Evolutionary conservation across 2,329 filamentous ascomycete species (phyloP), one percentile per base, ranked within the genome.

Genomic region (Penicillium palitans): DNA sequence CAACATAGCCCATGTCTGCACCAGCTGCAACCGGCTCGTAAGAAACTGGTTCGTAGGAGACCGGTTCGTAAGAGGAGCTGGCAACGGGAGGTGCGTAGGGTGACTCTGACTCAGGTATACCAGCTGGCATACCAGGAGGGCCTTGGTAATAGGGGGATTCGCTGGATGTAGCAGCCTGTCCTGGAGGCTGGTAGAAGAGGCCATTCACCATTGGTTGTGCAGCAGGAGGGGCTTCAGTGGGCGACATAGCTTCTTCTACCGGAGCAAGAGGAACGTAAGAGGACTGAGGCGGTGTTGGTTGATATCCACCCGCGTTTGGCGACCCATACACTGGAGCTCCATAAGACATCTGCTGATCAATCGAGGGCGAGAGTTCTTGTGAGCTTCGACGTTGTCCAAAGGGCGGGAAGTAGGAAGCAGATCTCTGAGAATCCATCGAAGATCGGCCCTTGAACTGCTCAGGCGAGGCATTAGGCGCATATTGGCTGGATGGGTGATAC

Each of bases 371-470:
- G 29, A 69, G 70, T 46, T 78, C 76, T 52, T 75, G 75, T 17
- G 73, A 76, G 48, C 67, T 70, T 33, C 70, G 73, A 54, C 75
- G 71, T n/a, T 53, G 51, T 56, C 74, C 74, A 17, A 68, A 63
- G 48, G 72, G 71, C 4, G 70, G 58, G 48, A 70, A 64, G 33
- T 70, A 73, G 2, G 78, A 74, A 45, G 73, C 67, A 15, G 77
- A 79, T 62, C 76, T 70, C 61, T 80, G 78, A 6, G 76, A 74
- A 53, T 81, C 77, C 45, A 83, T 70, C 13, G 82, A 83, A 50
- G 80, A 79, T 51, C 80, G 75, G 29, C 78, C 75, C 54, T 78
- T 77, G 47, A 75, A 74, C 59, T 83, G 79, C 57, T 84, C 83
- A 12, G 81, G 78, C 7, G 83, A 84, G 1, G 77, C 78, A 56